These are phyloP conservation scores for Aspergillus flavus DNA, from an alignment of 2,329 filamentous ascomycete genomes.

Conservation along the genomic window DNA sequence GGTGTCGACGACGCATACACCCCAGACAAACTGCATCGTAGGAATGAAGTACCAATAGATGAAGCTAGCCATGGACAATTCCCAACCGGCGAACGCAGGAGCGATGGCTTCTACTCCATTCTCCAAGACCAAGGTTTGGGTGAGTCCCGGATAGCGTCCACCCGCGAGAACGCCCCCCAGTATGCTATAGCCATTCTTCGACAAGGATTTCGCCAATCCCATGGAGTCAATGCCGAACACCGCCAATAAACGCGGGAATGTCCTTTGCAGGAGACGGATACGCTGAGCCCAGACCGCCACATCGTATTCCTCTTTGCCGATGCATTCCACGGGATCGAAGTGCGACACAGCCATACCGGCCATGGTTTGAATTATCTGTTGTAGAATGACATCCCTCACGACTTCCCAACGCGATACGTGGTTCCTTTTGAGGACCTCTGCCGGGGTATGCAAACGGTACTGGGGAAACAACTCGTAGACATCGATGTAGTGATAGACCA, in stretches of 20 bases:
- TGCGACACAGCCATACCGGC: slow-evolving; percentile 69
- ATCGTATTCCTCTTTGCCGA: slow-evolving; percentile 81
- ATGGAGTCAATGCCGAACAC: slow-evolving; percentile 75
- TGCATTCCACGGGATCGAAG: slow-evolving; percentile 72
- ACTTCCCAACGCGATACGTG: slow-evolving; percentile 84
- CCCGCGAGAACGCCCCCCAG: slow-evolving; percentile 77
- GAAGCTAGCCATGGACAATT: slow-evolving; percentile 70
- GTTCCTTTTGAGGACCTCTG: slow-evolving; percentile 85
- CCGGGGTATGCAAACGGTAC: slow-evolving; percentile 92
- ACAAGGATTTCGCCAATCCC: slow-evolving; percentile 74
- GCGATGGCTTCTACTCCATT: slow-evolving; percentile 54
- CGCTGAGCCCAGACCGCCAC: slow-evolving; percentile 87
- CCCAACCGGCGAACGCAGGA: slow-evolving; percentile 82
- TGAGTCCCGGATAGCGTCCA: slow-evolving; percentile 75
- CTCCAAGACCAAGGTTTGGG: slow-evolving; percentile 58
- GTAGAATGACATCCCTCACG: slow-evolving; percentile 84
- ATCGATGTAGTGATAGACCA: slow-evolving; percentile 87
- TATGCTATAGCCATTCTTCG: slow-evolving; percentile 66
- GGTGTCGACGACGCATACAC: slow-evolving; percentile 79
- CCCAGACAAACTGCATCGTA: slow-evolving; percentile 73
- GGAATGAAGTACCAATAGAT: slow-evolving; percentile 83
- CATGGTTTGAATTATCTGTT: slow-evolving; percentile 84
- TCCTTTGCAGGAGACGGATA: slow-evolving; percentile 75
- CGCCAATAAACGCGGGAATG: slow-evolving; percentile 71
- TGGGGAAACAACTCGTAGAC: slow-evolving; percentile 81